phyloP scores from a whole-genome alignment of 2,329 filamentous ascomycete genomes.

The Aspergillus flavus region DNA sequence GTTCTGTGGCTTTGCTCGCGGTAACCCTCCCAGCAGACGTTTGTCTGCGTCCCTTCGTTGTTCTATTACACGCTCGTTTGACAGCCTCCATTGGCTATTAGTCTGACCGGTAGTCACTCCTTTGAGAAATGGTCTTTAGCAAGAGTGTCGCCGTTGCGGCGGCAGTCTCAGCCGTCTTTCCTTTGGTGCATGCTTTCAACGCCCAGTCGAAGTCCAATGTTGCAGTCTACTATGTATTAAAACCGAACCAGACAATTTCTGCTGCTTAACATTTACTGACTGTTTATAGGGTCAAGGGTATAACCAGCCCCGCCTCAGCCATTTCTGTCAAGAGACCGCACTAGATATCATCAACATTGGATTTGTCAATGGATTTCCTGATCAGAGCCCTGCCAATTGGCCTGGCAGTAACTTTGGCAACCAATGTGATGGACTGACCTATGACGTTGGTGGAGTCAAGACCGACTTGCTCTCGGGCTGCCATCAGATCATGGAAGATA shows the following conservation, averaged over 20 bases:
- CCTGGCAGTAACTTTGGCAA: slow-evolving; percentile 61
- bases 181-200: slow-evolving; percentile 45
- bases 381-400: slow-evolving; percentile 46
- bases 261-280: slow-evolving; percentile 11
- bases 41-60: slow-evolving; percentile 62
- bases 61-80: slow-evolving; percentile 34
- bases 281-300: slow-evolving; percentile 53
- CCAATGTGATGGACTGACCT: slow-evolving; percentile 51
- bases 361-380: slow-evolving; percentile 59
- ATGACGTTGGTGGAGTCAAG: slow-evolving; percentile 37
- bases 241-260: not conserved
- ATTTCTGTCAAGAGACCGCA: slow-evolving; percentile 55
- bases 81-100: slow-evolving; percentile 40
- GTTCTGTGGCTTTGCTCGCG: slow-evolving; percentile 21
- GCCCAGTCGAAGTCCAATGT: slow-evolving; percentile 50
- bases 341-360: slow-evolving; percentile 60
- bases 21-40: slow-evolving; percentile 31
- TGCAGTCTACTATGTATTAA: slow-evolving; percentile 55
- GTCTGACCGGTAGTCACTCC: slow-evolving; percentile 34
- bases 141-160: slow-evolving; percentile 38
- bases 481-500: slow-evolving; percentile 46
- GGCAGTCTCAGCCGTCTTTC: slow-evolving; percentile 34
- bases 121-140: slow-evolving; percentile 40
- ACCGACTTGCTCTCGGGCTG: slow-evolving; percentile 50
- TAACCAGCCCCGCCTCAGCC: slow-evolving; percentile 50